Conservation (phyloP, 129 eudicot genomes). For the Helichrysum umbraculigerum region DNA sequence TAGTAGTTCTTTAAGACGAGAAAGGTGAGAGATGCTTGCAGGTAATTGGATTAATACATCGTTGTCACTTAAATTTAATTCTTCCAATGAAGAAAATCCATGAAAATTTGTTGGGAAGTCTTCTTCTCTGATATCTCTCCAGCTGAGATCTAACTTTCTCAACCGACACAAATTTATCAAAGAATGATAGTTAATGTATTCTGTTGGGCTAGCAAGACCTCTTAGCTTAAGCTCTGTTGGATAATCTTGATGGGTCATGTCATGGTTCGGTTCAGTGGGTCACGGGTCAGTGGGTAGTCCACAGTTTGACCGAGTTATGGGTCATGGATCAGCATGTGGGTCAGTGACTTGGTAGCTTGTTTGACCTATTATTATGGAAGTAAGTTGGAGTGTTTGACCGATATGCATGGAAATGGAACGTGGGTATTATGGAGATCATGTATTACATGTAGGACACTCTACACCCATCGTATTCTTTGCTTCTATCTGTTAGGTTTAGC, state of each 20-base stretch:
- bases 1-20: not conserved
- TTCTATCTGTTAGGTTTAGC: no score
- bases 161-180: not conserved
- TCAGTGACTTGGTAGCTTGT: no score
- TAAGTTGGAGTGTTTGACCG: no score
- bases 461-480: no score
- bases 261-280: no score
- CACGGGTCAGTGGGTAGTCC: no score
- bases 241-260: no score
- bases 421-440: no score
- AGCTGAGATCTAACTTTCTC: not conserved
- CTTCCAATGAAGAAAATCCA: not conserved
- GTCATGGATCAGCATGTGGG: no score
- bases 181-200: not conserved
- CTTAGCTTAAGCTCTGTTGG: not conserved
- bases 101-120: not conserved
- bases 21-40: not conserved
- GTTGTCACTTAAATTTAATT: not conserved
- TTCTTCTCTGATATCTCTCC: not conserved
- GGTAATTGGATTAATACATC: not conserved
- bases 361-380: no score
- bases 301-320: conserved; percentile 13
- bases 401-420: no score
- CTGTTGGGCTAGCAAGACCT: not conserved
- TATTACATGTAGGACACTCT: no score